These are phyloP conservation scores for Antarctomyces pellizariae DNA, from an alignment of 495 filamentous ascomycete species.

Conservation along the genomic window DNA sequence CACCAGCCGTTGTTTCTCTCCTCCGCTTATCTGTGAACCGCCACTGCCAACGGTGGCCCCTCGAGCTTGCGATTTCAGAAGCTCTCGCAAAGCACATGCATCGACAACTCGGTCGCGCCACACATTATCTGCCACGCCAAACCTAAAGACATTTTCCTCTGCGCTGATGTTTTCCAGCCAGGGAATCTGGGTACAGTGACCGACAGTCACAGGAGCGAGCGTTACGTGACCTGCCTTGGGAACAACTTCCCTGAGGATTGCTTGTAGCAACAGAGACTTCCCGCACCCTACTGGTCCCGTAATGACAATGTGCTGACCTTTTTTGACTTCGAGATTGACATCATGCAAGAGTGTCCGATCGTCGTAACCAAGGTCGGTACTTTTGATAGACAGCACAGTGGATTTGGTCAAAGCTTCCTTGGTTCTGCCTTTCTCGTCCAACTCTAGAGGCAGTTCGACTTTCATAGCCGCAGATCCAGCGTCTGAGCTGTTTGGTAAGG, in stretches of 20 bases:
- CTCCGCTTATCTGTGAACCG: conserved; percentile 29
- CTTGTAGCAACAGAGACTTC: conserved; percentile 12
- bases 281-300: conserved; percentile 13
- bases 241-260: conserved; percentile 10
- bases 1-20: conserved; percentile 30
- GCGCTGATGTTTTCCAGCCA: conserved; percentile 16
- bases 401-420: no score
- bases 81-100: conserved; percentile 11
- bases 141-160: conserved; percentile 13
- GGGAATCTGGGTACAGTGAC: conserved; percentile 13
- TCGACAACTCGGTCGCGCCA: conserved; percentile 12
- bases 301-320: conserved; percentile 4
- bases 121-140: conserved; percentile 4
- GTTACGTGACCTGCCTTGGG: background rate
- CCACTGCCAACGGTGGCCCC: conserved; percentile 29
- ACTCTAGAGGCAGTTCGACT: no score
- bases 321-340: conserved; percentile 2
- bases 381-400: no score
- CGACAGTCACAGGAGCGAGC: background rate
- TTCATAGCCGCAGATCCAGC: no score
- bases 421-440: no score
- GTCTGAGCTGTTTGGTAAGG: conserved; percentile 1
- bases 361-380: no score
- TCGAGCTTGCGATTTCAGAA: conserved; percentile 18
- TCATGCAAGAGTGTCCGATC: conserved; percentile 3